A percentile compares a stretch with the other conserved stretches of the same genome.
Evolutionary conservation across 805 yeast genomes (phyloP).

Genomic region (Ogataea pilisensis): DNA sequence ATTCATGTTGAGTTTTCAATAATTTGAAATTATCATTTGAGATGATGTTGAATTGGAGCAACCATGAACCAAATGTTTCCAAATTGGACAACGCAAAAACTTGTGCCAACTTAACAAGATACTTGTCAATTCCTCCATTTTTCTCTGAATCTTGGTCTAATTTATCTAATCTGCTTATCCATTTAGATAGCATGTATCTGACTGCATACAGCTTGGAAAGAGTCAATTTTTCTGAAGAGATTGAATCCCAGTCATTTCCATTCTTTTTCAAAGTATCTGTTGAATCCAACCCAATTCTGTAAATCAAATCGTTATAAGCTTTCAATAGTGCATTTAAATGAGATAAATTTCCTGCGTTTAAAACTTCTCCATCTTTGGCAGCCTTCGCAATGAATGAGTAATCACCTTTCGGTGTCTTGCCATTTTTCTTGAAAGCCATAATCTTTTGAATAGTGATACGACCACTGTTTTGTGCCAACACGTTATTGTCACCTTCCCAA

Average conservation of each 20-base stretch:
- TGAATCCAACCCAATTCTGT: constrained; percentile 35
- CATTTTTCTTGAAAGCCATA: constrained; percentile 33
- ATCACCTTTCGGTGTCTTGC: constrained; percentile 43
- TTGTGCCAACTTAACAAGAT: constrained; percentile 51
- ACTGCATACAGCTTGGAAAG: constrained; percentile 50
- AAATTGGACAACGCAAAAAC: constrained; percentile 63
- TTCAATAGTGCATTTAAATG: constrained; percentile 30
- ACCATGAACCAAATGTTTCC: constrained; percentile 67
- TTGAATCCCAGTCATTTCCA: constrained; percentile 40
- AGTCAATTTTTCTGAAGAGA: constrained; percentile 42
- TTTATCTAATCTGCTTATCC: constrained; percentile 32
- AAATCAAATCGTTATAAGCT: constrained; percentile 39
- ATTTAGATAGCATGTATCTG: constrained; percentile 41
- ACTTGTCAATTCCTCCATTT: constrained; percentile 40
- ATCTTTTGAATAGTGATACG: constrained; percentile 62
- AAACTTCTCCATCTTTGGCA: constrained; percentile 30
- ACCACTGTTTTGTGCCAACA: constrained; percentile 79
- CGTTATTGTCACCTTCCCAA: constrained; percentile 97
- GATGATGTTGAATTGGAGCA: constrained; percentile 60
- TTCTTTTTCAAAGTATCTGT: constrained; percentile 30
- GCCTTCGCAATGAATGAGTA: constrained; percentile 34
- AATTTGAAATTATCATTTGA: constrained; percentile 43
- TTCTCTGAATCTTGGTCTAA: constrained; percentile 21
- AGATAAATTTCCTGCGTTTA: constrained; percentile 27
- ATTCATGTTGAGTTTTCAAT: constrained; percentile 38